Base-by-base conservation (phyloP, 768 basidiomycete species). In the Lentinula guzmanii region DNA sequence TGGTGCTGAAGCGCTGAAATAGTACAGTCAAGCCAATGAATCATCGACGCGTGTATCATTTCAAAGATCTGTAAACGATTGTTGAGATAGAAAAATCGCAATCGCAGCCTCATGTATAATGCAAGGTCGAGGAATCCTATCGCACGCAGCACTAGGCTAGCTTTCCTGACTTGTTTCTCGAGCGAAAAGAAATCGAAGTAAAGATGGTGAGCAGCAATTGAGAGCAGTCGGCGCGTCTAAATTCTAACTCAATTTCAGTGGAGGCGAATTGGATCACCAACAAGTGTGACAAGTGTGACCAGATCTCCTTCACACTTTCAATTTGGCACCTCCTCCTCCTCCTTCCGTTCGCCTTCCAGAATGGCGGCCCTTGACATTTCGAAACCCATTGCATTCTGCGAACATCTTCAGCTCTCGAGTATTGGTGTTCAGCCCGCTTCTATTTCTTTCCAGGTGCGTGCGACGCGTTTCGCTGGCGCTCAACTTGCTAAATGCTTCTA, bases 401-500 rank as follows among this genome's bases (percentile, higher is more conserved):
- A 94, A 75, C 92, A 94, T 71, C 79, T 93, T 33, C 92, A 99
- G 79, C 90, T 99, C 69, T 95, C 95, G 28, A 94, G 94, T 71
- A 77, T 98, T 65, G 95, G 95, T 61, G 83, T 99, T 67, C 97
- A 99, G 75, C 97, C 96, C 58, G 87, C 90, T 64, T 95, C 95
- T 59, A 98, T 99, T 69, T 93, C 93, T 18, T 99, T 98, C 78
- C 95, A 97, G 85, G 91, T 90, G 69, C 65, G 82, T 78, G 71
- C 74, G 74, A 71, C 74, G 66, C 64, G 62, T 60, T 72, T 66
- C 65, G 70, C 72, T 73, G 64, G 74, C 73, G 61, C 61, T 37
- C 65, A 31, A 55, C 60, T 61, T 58, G 48, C 62, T 60, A 52
- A 48, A 28, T 48, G 3, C n/a, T 41, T 7, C 61, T 53, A 35